These are phyloP conservation scores for Antarctomyces pellizariae DNA, from an alignment of 495 filamentous ascomycete species.

Conservation along the genomic window DNA sequence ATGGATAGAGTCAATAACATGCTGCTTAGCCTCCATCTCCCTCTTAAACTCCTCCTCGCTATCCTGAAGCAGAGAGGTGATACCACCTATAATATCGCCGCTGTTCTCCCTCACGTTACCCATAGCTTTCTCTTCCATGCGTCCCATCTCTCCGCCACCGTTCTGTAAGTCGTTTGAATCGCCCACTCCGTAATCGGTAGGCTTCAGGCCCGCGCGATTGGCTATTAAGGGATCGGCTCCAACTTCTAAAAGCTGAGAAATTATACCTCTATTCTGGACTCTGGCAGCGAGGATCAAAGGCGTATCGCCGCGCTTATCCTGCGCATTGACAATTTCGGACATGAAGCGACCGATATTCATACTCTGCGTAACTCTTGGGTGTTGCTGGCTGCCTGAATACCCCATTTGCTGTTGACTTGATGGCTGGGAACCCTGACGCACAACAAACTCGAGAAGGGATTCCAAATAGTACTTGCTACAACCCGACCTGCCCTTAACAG, in stretches of 20 bases:
- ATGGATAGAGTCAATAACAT: constrained; percentile 54
- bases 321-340: constrained; percentile 82
- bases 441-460: constrained; percentile 77
- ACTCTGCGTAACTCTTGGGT: constrained; percentile 22
- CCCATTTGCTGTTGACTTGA: constrained; percentile 27
- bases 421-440: constrained; percentile 49
- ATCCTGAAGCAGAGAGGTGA: constrained; percentile 46
- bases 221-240: constrained; percentile 73
- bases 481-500: constrained; percentile 64
- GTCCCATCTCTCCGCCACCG: constrained; percentile 18
- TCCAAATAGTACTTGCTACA: constrained; percentile 87
- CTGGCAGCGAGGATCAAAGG: constrained; percentile 82
- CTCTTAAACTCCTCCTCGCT: constrained; percentile 50
- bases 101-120: constrained; percentile 32
- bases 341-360: constrained; percentile 81
- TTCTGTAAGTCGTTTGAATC: constrained; percentile 18
- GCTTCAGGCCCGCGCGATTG: constrained; percentile 66
- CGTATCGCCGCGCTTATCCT: constrained; percentile 81
- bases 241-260: constrained; percentile 80
- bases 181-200: constrained; percentile 80
- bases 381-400: constrained; percentile 13
- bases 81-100: constrained; percentile 50
- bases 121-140: constrained; percentile 17
- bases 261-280: constrained; percentile 73
- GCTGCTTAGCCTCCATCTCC: constrained; percentile 61